A percentile compares a stretch with the other conserved stretches of the same genome.
phyloP scores from a whole-genome alignment of 2,329 filamentous ascomycete species.

The Metarhizium rileyi region DNA sequence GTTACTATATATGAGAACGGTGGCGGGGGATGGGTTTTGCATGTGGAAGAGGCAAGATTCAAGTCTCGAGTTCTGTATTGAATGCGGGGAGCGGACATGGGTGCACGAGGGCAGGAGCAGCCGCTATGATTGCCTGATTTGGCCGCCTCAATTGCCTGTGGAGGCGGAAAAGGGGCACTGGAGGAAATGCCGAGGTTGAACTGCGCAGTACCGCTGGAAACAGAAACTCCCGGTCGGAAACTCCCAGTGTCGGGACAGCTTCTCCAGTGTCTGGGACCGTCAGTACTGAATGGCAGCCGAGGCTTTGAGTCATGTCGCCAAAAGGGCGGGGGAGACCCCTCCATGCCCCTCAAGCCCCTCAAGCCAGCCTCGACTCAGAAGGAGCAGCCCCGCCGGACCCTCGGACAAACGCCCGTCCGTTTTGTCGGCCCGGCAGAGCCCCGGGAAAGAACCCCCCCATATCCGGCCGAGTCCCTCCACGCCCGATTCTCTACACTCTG shows the following conservation, averaged over 20 bases:
- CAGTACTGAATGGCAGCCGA: no score
- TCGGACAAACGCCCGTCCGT: conserved; percentile 1
- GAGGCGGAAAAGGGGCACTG: no score
- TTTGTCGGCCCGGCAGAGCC: conserved; percentile 25
- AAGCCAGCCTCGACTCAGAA: no score
- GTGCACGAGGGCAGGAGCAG: not conserved
- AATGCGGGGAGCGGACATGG: not conserved
- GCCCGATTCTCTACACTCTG: no score
- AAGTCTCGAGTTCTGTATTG: not conserved
- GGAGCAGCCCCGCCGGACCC: not conserved
- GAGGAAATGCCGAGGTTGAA: not conserved
- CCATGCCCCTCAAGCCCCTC: not conserved
- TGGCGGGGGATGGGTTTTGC: not conserved
- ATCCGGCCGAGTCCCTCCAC: no score
- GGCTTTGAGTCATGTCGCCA: not conserved
- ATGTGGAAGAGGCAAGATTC: not conserved
- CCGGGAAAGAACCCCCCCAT: no score
- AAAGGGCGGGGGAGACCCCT: not conserved
- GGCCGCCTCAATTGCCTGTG: not conserved
- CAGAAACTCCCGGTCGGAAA: no score
- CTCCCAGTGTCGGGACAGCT: no score
- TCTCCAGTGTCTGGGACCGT: no score
- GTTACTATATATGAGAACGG: not conserved
- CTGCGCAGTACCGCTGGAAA: no score
- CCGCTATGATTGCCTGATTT: not conserved